phyloP scores from a whole-genome alignment of 2,329 filamentous ascomycete species.

The Sporothrix schenckii region DNA sequence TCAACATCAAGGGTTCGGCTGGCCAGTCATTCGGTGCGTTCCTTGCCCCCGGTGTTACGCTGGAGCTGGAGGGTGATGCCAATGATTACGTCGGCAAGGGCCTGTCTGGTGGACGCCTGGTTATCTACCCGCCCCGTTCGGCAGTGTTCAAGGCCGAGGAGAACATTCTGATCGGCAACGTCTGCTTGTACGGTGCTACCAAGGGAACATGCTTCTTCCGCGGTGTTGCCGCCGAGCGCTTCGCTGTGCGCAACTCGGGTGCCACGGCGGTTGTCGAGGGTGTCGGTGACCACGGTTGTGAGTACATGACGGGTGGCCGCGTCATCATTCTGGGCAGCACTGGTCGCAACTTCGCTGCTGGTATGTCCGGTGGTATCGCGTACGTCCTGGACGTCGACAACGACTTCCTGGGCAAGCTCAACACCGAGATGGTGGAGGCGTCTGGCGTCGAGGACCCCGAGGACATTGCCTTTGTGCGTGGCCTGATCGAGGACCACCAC shows the following conservation, averaged over 20 bases:
- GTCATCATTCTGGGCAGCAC: conserved; percentile 84
- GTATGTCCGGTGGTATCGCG: conserved; percentile 98
- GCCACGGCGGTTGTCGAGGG: conserved; percentile 95
- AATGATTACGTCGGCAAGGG: conserved; percentile 98
- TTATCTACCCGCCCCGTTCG: conserved; percentile 87
- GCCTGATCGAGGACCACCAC: conserved; percentile 93
- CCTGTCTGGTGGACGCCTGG: conserved; percentile 86
- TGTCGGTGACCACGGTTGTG: conserved; percentile 92
- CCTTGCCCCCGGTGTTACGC: conserved; percentile 87
- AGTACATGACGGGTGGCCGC: conserved; percentile 98
- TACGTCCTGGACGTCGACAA: conserved; percentile 88
- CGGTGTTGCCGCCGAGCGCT: conserved; percentile 92
- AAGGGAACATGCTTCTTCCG: conserved; percentile 94
- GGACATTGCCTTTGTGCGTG: conserved; percentile 87
- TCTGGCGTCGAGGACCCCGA: conserved; percentile 78
- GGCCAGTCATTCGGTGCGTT: conserved; percentile 96
- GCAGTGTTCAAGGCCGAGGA: conserved; percentile 95
- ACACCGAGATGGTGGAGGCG: conserved; percentile 96
- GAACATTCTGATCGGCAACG: conserved; percentile 91
- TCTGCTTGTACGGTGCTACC: conserved; percentile 93
- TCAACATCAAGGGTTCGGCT: conserved; percentile 94
- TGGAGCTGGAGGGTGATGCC: conserved; percentile 92
- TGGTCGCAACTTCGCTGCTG: conserved; percentile 94
- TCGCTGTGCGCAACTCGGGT: conserved; percentile 94
- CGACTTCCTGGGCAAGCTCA: conserved; percentile 91